Percentiles rank a stretch among this genome's conserved stretches.
phyloP scores from a whole-genome alignment of 2,329 filamentous ascomycete species.

The Aspergillus felis region DNA sequence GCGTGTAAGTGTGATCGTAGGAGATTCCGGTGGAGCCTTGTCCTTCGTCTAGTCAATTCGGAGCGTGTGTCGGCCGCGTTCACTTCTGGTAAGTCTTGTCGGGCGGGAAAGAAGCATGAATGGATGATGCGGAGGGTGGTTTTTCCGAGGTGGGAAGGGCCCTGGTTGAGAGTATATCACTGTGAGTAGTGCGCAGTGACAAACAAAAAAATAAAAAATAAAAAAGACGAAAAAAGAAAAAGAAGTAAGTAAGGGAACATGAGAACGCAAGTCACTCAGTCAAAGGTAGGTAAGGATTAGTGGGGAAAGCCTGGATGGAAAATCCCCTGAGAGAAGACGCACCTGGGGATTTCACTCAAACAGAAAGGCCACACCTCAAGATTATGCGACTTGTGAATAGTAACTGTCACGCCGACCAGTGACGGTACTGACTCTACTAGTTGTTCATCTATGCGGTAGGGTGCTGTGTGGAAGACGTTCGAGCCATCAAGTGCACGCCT shows the following conservation, averaged over 20 bases:
- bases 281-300: background rate
- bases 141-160: constrained; percentile 26
- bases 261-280: background rate
- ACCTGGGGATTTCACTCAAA: background rate
- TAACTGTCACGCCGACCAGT: background rate
- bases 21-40: constrained; percentile 16
- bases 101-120: constrained; percentile 12
- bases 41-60: constrained; percentile 12
- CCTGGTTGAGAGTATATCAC: background rate
- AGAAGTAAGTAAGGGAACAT: background rate
- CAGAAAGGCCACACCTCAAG: background rate
- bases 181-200: constrained; percentile 12
- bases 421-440: background rate
- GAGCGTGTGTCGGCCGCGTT: constrained; percentile 26
- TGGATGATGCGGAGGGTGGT: constrained; percentile 27
- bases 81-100: constrained; percentile 24
- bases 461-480: background rate
- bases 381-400: background rate
- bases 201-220: constrained; percentile 16
- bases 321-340: constrained; percentile 2
- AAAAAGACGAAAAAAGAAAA: too few relatives aligned
- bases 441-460: background rate
- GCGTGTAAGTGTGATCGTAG: constrained; percentile 19
- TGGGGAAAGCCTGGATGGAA: background rate
- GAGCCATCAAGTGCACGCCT: background rate